Base-by-base conservation (phyloP, 345 rosid genomes). In the Sonneratia caseolaris region DNA sequence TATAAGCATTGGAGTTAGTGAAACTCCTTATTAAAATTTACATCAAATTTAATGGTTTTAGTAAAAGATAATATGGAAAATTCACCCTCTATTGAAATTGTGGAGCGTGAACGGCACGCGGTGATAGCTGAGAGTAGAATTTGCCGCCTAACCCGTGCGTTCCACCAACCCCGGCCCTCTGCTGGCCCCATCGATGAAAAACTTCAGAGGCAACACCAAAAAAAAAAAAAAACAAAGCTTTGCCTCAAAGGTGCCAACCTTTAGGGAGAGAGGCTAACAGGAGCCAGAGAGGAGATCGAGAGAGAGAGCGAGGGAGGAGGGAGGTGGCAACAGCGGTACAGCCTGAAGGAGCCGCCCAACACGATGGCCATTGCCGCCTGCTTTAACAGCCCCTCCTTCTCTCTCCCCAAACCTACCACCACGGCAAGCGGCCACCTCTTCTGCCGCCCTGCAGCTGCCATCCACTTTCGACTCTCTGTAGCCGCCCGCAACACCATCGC, bases 381-480 rank as follows among this genome's bases (percentile, higher is more conserved):
- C 77, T 70, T 75, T 69, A 64, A 37, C 77, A 37, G 38, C 24
- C 64, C 72, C 40, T 70, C 72, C 12, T 27, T 70, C 27, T 70
- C 70, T 49, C 62, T 62, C 69, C 74, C 40, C 49, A n/a, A 13
- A 55, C 68, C 24, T 71, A 64, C 40, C 22, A 67, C 56, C 21
- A 21, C 32, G 32, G 32, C 32, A 27, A 27, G 61, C 68, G 3
- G 59, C 43, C 43, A 65, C 77, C 15, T 48, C 42, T 69, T 15
- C 68, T 21, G 35, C 59, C 66, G 43, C 73, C 47, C 66, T 0
- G 12, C 64, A 24, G 53, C 72, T 43, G 19, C 40, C 36, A 71
- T 62, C 66, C 74, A 0, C 36, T 74, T 48, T 73, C 72, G 71
- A 76, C 78, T 22, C 77, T 76, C 74, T 75, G 71, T 64, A 76